Evolutionary conservation across 1,284 basidiomycete species (phyloP).

Genomic region (Trametes versicolor): DNA sequence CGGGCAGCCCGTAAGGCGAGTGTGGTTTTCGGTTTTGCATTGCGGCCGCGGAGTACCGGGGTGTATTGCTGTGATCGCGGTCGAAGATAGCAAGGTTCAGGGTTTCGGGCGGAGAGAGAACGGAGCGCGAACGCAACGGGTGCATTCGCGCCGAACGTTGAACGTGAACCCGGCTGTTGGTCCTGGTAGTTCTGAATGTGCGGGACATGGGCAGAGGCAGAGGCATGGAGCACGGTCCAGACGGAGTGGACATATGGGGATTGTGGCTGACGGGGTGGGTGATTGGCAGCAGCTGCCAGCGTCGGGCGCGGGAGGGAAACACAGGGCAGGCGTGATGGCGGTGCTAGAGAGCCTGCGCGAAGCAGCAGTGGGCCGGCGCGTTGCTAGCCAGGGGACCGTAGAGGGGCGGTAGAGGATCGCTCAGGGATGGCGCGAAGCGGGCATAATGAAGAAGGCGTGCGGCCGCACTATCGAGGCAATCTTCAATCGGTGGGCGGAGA

Average conservation of each 20-base stretch:
- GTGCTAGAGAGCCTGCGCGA: constrained; percentile 6
- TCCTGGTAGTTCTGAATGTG: background rate
- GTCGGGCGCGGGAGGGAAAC: constrained; percentile 1
- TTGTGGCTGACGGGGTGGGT: constrained; percentile 10
- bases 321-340: background rate
- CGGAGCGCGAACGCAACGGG: constrained; percentile 19
- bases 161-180: no score
- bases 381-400: constrained; percentile 18
- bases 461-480: constrained; percentile 7
- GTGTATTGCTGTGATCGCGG: background rate
- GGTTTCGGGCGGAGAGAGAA: constrained; percentile 16
- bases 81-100: constrained; percentile 23
- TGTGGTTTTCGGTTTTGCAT: background rate
- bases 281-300: constrained; percentile 11
- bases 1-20: background rate
- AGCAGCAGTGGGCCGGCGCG: background rate
- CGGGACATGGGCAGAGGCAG: background rate
- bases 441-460: constrained; percentile 17
- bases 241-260: background rate
- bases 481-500: constrained; percentile 18
- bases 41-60: constrained; percentile 7
- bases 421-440: constrained; percentile 10
- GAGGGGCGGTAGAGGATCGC: constrained; percentile 24
- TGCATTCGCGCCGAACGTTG: constrained; percentile 1
- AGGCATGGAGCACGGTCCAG: background rate